Evolutionary conservation across 768 basidiomycete species (phyloP).

Genomic region (Amanita inopinata): DNA sequence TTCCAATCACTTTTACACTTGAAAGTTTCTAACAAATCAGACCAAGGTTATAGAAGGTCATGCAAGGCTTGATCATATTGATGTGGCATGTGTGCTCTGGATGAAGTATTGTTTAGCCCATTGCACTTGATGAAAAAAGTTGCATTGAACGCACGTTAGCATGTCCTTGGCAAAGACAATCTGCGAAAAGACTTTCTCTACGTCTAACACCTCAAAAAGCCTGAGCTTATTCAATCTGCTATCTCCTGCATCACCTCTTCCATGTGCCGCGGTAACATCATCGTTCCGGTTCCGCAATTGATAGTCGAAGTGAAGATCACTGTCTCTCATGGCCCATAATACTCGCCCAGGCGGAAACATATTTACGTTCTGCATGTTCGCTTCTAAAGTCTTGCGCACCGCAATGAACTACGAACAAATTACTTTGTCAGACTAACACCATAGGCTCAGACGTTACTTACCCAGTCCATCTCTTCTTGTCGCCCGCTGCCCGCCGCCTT

Average conservation of each 20-base stretch:
- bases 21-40: no score
- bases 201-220: slow-evolving; percentile 69
- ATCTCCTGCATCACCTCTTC: slow-evolving; percentile 10
- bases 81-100: slow-evolving; percentile 69
- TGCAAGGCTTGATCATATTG: slow-evolving; percentile 71
- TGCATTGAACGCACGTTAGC: slow-evolving; percentile 46
- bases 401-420: slow-evolving; percentile 51
- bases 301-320: slow-evolving; percentile 54
- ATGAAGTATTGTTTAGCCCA: not conserved
- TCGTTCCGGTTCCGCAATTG: slow-evolving; percentile 10
- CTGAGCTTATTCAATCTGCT: slow-evolving; percentile 43
- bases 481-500: slow-evolving; percentile 42
- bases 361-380: slow-evolving; percentile 67
- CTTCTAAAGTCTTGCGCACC: slow-evolving; percentile 75
- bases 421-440: not conserved
- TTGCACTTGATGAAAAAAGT: slow-evolving; percentile 9
- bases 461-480: slow-evolving; percentile 48
- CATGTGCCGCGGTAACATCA: not conserved
- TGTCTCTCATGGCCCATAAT: slow-evolving; percentile 70
- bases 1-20: no score
- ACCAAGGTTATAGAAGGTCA: slow-evolving; percentile 49
- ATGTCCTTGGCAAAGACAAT: slow-evolving; percentile 77
- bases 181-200: slow-evolving; percentile 70
- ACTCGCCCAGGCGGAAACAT: slow-evolving; percentile 73
- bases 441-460: slow-evolving; percentile 16